Base-by-base conservation (phyloP, 2,329 filamentous ascomycete species). In the Colletotrichum endophyticum region DNA sequence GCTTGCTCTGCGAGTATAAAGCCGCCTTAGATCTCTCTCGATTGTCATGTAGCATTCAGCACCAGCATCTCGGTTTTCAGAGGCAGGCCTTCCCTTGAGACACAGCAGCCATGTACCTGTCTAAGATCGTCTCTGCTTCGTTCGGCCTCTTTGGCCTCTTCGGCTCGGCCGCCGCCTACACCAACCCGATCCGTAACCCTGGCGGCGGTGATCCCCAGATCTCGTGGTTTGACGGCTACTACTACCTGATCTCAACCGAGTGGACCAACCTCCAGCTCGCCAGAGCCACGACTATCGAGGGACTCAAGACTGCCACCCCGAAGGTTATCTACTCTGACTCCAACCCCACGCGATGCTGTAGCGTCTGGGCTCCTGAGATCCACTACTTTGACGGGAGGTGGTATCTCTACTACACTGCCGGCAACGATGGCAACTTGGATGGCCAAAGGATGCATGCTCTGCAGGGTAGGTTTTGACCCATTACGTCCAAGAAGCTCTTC, bases 331-430 rank as follows among this genome's bases (percentile, higher is more conserved):
- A 89, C 83, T 86, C 84, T 0, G 88, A 89, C 72, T 82, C 81
- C 6, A 87, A 86, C 19, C 80, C 89, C 3, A 83, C 83, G 6
- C 84, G 89, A 19, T 89, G 88, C 81, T 89, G 89, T 80, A 91
- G 91, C 70, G 87, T 92, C 49, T 92, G 90, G 90, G 90, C 91
- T 0, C 90, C 90, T 0, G 90, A 91, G 78, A 83, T 91, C 0
- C 90, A 91, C 79, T 88, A 87, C 72, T 80, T 91, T 9, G 85
- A 87, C n/a, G 83, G 82, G 16, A 79, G 71, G 22, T 88, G 90
- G 90, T 91, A 90, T 73, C 86, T 92, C 53, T 92, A 92, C 82
- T 92, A 91, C 80, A 89, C 89, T 0, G 88, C 89, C 2, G 89
- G 89, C 1, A 84, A 84, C 28, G 81, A 81, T 3, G 83, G 82